Evolutionary conservation across 2,329 filamentous ascomycete species (phyloP).

Genomic region (Pyricularia pennisetigena): DNA sequence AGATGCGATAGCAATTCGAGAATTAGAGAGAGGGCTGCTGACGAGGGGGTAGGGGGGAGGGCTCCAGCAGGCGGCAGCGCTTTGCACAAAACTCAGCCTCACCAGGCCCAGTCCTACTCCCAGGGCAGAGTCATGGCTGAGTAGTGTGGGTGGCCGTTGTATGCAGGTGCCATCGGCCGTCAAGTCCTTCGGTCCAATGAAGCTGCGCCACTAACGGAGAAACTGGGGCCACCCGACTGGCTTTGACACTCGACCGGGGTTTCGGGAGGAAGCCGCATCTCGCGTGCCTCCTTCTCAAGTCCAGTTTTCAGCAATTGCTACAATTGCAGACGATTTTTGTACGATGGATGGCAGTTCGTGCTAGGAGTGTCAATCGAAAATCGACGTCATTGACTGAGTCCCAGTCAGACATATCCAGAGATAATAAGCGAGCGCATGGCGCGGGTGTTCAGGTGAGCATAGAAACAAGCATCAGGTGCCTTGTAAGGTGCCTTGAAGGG

Average conservation of each 20-base stretch:
- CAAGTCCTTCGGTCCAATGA: background rate
- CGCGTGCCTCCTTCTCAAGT: background rate
- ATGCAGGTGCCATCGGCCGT: conserved; percentile 3
- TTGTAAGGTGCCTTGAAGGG: too few species aligned
- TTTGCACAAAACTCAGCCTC: background rate
- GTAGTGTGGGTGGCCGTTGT: background rate
- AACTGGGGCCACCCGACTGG: background rate
- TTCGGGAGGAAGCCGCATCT: background rate
- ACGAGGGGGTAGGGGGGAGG: background rate
- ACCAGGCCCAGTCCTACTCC: background rate
- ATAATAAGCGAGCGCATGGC: background rate
- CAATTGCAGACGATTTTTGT: background rate
- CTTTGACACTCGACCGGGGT: background rate
- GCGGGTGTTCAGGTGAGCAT: background rate
- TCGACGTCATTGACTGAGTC: conserved; percentile 1
- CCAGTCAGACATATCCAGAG: background rate
- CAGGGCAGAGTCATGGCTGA: background rate
- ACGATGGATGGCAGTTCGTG: background rate
- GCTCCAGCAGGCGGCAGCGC: background rate
- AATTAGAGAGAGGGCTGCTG: conserved; percentile 1
- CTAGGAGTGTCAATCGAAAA: conserved; percentile 1
- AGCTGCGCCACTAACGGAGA: conserved; percentile 2
- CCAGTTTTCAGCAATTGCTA: background rate
- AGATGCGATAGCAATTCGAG: background rate
- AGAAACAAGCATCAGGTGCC: background rate